Conservation (phyloP, 805 yeast species). For the Candida insectorum region DNA sequence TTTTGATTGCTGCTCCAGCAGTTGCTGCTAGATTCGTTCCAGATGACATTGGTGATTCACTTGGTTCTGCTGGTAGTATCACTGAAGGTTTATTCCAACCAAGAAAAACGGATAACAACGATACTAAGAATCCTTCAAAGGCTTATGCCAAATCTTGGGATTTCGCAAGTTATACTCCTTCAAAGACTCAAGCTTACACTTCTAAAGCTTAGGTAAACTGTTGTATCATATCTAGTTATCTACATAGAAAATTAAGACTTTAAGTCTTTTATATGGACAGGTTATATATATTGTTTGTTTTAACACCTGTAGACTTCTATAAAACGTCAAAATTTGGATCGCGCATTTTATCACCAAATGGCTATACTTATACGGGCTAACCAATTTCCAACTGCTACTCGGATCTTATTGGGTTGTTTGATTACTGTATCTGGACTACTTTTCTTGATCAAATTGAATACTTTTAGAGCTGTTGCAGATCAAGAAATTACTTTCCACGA, state of each 20-base stretch:
- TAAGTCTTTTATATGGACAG: background rate
- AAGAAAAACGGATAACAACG: slow-evolving; percentile 75
- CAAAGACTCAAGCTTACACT: slow-evolving; percentile 52
- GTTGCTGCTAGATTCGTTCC: slow-evolving; percentile 63
- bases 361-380: slow-evolving; percentile 11
- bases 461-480: slow-evolving; percentile 11
- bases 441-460: slow-evolving; percentile 13
- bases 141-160: slow-evolving; percentile 42
- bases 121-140: slow-evolving; percentile 56
- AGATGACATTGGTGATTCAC: slow-evolving; percentile 27
- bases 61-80: slow-evolving; percentile 27
- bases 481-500: slow-evolving; percentile 26
- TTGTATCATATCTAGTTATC: background rate
- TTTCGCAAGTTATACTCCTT: slow-evolving; percentile 40
- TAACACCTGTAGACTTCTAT: too few species aligned
- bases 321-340: background rate
- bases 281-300: slow-evolving; percentile 6
- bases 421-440: slow-evolving; percentile 29
- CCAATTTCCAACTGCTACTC: slow-evolving; percentile 46
- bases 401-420: slow-evolving; percentile 39
- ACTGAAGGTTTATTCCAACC: slow-evolving; percentile 82
- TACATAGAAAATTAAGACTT: too few species aligned
- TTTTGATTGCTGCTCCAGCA: slow-evolving; percentile 87
- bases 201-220: slow-evolving; percentile 52
- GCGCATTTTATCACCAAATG: slow-evolving; percentile 2